Evolutionary conservation across 352 stramenopile species (phyloP).

Genomic region (Pythium volutum): DNA sequence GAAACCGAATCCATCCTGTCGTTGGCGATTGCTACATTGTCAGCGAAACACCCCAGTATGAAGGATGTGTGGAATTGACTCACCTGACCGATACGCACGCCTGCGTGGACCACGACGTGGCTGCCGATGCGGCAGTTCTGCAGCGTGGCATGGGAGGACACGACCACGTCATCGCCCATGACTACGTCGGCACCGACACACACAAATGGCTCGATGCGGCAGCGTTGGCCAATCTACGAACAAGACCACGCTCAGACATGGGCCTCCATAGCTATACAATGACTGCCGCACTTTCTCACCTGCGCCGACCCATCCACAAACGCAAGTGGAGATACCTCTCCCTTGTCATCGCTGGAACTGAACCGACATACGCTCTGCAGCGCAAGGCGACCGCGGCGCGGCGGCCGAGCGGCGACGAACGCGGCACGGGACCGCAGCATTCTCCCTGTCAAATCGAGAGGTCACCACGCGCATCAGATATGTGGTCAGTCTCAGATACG

Average conservation of each 20-base stretch:
- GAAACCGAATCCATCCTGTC: conserved; percentile 81
- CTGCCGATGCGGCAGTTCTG: conserved; percentile 64
- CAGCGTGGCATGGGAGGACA: conserved; percentile 59
- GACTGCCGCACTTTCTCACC: not conserved
- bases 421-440: not conserved
- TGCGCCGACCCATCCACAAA: conserved; percentile 25
- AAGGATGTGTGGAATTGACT: not conserved
- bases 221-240: conserved; percentile 61
- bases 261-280: too few species aligned
- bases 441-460: not conserved
- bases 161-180: conserved; percentile 44
- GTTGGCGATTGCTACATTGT: not conserved
- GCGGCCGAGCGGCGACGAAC: not conserved
- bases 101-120: conserved; percentile 69
- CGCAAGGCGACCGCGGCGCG: not conserved
- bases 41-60: not conserved
- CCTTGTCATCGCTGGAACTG: not conserved
- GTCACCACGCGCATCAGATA: not conserved
- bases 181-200: conserved; percentile 56
- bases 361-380: not conserved
- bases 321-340: conserved; percentile 2
- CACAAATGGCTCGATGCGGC: conserved; percentile 52
- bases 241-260: too few species aligned
- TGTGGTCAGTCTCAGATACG: not conserved
- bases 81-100: conserved; percentile 66